A percentile compares a stretch with the other conserved stretches of the same genome.
Evolutionary conservation across 1,284 basidiomycete species (phyloP).

Genomic region (Ustilago crameri): DNA sequence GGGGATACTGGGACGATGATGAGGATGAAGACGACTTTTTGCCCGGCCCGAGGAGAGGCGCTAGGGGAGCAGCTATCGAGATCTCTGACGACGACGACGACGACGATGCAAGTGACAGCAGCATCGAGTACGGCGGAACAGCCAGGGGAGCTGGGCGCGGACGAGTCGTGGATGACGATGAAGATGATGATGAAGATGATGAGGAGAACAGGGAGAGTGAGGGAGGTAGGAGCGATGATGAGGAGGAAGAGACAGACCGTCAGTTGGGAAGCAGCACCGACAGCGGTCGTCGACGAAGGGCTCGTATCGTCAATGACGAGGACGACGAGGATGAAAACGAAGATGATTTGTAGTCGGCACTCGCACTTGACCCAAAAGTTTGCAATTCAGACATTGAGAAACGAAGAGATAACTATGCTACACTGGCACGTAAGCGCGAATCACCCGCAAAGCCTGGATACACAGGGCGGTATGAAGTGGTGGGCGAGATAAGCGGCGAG

Average conservation of each 20-base stretch:
- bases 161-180: conserved; percentile 4
- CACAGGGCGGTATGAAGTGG: conserved; percentile 5
- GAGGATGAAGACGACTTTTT: conserved; percentile 38
- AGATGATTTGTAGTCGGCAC: not conserved
- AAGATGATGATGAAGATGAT: conserved; percentile 8
- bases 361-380: not conserved
- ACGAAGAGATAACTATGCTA: not conserved
- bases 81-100: conserved; percentile 34
- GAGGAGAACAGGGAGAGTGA: conserved; percentile 7
- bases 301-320: conserved; percentile 30
- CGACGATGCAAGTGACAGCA: conserved; percentile 15
- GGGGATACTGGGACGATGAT: conserved; percentile 1
- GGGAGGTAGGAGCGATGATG: not conserved
- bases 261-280: conserved; percentile 23
- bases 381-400: not conserved
- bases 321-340: conserved; percentile 30
- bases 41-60: conserved; percentile 27
- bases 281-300: conserved; percentile 22
- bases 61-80: conserved; percentile 25
- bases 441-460: not conserved
- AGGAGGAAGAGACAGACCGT: conserved; percentile 7
- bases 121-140: conserved; percentile 19
- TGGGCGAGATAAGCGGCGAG: conserved; percentile 13
- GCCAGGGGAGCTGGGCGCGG: conserved; percentile 1
- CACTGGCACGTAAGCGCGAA: conserved; percentile 8